Evolutionary conservation across 2,329 filamentous ascomycete genomes (phyloP).

Genomic region (Fusarium dlaminii): DNA sequence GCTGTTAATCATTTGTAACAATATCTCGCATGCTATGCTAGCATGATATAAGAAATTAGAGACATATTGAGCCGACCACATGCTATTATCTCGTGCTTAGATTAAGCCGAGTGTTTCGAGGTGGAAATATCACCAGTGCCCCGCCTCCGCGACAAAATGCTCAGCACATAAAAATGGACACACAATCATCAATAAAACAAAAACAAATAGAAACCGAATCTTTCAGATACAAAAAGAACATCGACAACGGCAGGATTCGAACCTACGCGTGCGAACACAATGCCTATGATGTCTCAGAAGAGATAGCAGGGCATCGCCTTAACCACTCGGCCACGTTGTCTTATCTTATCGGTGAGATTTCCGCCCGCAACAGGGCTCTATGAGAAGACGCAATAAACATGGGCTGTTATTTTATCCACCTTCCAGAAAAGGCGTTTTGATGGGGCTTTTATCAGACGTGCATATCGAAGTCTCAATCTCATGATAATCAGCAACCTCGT

Average conservation of each 20-base stretch:
- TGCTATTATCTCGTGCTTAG: neutral
- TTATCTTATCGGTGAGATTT: neutral
- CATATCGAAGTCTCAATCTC: neutral
- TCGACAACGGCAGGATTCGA: conserved; percentile 28
- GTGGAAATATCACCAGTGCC: neutral
- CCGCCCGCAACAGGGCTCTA: rapidly evolving
- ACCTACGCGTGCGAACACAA: conserved; percentile 30
- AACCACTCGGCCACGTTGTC: conserved; percentile 29
- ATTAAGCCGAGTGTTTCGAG: rapidly evolving
- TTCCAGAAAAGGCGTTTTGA: neutral
- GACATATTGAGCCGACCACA: neutral
- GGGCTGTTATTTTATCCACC: neutral
- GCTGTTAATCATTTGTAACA: rapidly evolving
- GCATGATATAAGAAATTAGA: neutral
- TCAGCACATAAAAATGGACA: neutral
- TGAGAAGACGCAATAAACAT: rapidly evolving
- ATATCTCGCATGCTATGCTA: neutral
- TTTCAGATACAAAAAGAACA: neutral
- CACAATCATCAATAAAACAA: neutral
- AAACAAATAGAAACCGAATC: rapidly evolving
- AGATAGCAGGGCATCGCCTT: conserved; percentile 29
- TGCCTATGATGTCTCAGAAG: conserved; percentile 19
- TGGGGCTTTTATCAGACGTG: neutral
- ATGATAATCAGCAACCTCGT: neutral
- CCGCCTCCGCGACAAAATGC: neutral